These are phyloP conservation scores for Diplodia corticola DNA, from an alignment of 2,329 filamentous ascomycete species.

Conservation along the genomic window DNA sequence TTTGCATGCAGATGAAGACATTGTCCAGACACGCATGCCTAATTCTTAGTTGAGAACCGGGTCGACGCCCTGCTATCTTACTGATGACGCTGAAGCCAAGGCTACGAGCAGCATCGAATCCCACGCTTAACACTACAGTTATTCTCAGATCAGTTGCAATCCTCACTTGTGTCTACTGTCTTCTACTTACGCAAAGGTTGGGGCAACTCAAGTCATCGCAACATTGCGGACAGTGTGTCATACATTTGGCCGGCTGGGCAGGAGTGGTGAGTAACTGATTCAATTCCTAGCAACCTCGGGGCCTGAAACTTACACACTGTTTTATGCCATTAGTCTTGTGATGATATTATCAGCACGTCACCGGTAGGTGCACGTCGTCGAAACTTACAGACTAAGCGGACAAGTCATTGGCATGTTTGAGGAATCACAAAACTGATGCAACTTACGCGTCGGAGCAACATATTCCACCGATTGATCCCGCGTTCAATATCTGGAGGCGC, in stretches of 20 bases:
- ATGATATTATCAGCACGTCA: not conserved
- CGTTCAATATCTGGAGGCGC: not conserved
- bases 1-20: too few relatives aligned
- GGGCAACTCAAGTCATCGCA: constrained; percentile 6
- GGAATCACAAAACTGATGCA: not conserved
- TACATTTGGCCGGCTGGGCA: not conserved
- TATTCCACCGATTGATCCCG: not conserved
- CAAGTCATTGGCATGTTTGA: not conserved
- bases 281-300: too few relatives aligned
- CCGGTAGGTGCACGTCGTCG: not conserved
- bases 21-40: too few relatives aligned
- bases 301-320: not conserved
- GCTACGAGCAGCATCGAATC: not conserved
- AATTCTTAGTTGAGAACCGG: not conserved
- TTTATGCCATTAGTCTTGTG: not conserved
- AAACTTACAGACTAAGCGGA: not conserved
- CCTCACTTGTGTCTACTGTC: not conserved
- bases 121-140: not conserved
- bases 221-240: not conserved
- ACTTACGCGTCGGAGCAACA: constrained; percentile 7
- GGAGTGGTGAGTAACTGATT: not conserved
- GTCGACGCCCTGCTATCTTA: not conserved
- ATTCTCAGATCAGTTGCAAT: not conserved
- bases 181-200: constrained; percentile 6
- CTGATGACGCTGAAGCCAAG: not conserved